Conservation (phyloP, 129 eudicot species). For the Deinandra increscens region DNA sequence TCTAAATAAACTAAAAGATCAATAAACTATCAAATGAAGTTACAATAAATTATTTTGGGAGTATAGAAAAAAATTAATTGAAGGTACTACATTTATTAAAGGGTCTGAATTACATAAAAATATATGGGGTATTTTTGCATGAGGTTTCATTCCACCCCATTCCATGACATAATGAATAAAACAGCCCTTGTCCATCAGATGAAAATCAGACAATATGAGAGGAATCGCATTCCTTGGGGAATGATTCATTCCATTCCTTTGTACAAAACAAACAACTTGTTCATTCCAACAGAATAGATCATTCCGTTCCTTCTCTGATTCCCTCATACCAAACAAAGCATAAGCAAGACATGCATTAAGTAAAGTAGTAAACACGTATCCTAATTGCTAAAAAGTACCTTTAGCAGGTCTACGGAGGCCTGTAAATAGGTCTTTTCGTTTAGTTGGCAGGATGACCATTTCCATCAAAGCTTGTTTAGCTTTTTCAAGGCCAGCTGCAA, state of each 20-base stretch:
- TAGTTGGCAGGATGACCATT: constrained; percentile 95
- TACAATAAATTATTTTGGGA: neutral
- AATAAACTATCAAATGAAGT: neutral
- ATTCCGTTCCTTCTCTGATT: neutral
- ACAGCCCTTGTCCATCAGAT: neutral
- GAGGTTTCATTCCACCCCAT: neutral
- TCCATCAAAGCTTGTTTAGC: constrained; percentile 94
- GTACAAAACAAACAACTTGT: neutral
- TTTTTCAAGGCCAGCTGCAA: constrained; percentile 95
- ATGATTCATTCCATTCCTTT: neutral
- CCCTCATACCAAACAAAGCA: neutral
- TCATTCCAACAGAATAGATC: neutral
- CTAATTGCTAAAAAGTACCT: constrained; percentile 45
- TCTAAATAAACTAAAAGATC: neutral
- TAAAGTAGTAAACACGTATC: neutral
- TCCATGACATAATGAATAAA: neutral
- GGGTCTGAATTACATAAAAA: neutral
- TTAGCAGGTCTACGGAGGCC: constrained; percentile 95
- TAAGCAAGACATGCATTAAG: neutral
- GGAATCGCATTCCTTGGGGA: neutral
- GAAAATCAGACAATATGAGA: neutral
- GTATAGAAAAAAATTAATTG: neutral
- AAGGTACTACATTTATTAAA: neutral
- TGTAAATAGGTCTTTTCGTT: constrained; percentile 89
- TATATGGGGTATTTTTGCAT: too few relatives aligned